Evolutionary conservation across 371 early-diverging fungal species (phyloP).

Genomic region (Entomophthora muscae): DNA sequence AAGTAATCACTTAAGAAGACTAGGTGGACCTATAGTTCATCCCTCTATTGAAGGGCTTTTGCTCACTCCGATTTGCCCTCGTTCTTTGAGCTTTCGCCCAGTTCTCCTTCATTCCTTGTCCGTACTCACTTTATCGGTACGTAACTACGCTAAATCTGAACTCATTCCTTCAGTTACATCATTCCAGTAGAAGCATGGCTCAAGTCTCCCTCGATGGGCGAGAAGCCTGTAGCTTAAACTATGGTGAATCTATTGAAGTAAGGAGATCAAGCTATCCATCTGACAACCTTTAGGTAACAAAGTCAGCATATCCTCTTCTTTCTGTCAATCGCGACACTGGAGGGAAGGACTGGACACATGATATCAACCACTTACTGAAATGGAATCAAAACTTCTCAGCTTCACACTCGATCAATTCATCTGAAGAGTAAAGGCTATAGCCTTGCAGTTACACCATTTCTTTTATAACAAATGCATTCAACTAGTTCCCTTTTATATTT

Average conservation of each 20-base stretch:
- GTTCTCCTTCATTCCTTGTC: slow-evolving; percentile 67
- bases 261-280: not conserved
- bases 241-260: slow-evolving; percentile 48
- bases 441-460: no score
- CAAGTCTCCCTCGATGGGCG: slow-evolving; percentile 42
- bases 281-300: slow-evolving; percentile 25
- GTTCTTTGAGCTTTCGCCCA: slow-evolving; percentile 84
- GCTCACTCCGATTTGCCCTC: slow-evolving; percentile 89
- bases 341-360: slow-evolving; percentile 51
- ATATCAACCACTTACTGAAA: slow-evolving; percentile 61
- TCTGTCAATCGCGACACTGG: slow-evolving; percentile 49
- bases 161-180: slow-evolving; percentile 13
- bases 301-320: slow-evolving; percentile 60
- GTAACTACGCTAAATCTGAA: not conserved
- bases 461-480: no score
- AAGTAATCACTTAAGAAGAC: not conserved
- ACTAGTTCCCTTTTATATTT: no score
- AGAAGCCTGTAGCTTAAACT: slow-evolving; percentile 40
- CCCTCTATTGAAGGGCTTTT: slow-evolving; percentile 76
- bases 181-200: slow-evolving; percentile 45
- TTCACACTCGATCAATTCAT: no score
- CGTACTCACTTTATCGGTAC: slow-evolving; percentile 39
- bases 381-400: slow-evolving; percentile 55
- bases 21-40: slow-evolving; percentile 82
- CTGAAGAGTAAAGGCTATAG: no score